Base-by-base conservation (phyloP, 495 filamentous ascomycete genomes). In the Hypomontagnella monticulosa region DNA sequence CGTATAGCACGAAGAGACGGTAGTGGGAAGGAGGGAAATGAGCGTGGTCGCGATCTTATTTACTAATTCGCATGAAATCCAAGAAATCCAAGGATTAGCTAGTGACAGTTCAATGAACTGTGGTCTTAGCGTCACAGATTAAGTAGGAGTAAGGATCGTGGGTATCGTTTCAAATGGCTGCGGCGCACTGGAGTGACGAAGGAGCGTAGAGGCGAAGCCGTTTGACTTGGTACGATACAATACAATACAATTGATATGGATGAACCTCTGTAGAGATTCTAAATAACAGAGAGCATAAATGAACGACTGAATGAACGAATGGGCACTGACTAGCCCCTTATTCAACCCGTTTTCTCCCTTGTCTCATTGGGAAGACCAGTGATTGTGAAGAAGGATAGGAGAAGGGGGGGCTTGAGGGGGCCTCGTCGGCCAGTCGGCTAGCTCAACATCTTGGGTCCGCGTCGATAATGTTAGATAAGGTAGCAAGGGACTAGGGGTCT, bases 61-160 rank as follows among this genome's bases (percentile, higher is more conserved):
- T 27, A 41, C 33, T 16, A 38, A 23, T 18, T 44, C n/a, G 50
- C 4, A 51, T 32, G 12, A 50, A 37, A 57, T 14, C 9, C 41
- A 27, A 6, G 12, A 50, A 37, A 57, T 14, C 9, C 41, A 27
- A 6, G 42, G 14, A 47, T 44, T 51, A 33, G 12, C 16, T 43
- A 19, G 9, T 30, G 16, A 32, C 19, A 48, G 23, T 27, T 27
- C 23, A 3, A 3, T 3, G 2, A 27, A 27, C 23, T 27, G 23
- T 27, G 23, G 23, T 14, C 34, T 8, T 18, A 5, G 10, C 37
- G 48, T 38, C 20, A 47, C 41, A 27, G 30, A 49, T 49, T 56
- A 57, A n/a, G 43, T 57, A 48, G 59, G 50, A 34, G 56, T 57
- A 69, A 64, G 66, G 60, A 69, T 69, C 38, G 66, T 58, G 6